Evolutionary conservation across 441 rosid species (phyloP).

Genomic region (Dalechampia spathulata): DNA sequence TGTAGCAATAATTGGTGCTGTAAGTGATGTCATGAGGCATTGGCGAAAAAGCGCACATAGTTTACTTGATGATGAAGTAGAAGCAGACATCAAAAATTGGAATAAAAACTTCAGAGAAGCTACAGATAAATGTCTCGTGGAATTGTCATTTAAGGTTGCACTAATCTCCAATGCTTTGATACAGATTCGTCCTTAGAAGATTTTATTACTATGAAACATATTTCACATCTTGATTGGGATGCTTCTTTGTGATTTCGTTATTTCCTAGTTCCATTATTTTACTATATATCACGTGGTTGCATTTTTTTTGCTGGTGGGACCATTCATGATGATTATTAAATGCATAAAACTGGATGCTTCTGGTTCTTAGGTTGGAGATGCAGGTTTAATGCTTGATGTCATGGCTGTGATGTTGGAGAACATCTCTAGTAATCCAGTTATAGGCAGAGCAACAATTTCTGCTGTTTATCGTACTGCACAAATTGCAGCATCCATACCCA

Average conservation of each 20-base stretch:
- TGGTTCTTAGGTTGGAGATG: constrained; percentile 76
- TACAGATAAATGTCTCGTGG: constrained; percentile 81
- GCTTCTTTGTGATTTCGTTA: constrained; percentile 13
- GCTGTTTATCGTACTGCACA: constrained; percentile 91
- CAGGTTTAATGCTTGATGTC: constrained; percentile 81
- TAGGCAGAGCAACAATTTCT: constrained; percentile 67
- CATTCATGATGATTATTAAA: constrained; percentile 4
- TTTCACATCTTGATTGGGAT: not conserved
- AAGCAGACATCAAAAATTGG: constrained; percentile 53
- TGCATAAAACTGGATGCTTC: constrained; percentile 19
- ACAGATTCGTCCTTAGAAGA: not conserved
- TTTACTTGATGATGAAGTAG: constrained; percentile 62
- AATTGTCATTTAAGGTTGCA: constrained; percentile 60
- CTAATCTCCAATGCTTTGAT: constrained; percentile 11
- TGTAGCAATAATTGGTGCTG: constrained; percentile 67
- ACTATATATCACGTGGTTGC: not conserved
- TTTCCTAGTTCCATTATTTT: not conserved
- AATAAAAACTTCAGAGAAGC: constrained; percentile 53
- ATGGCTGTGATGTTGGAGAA: constrained; percentile 94
- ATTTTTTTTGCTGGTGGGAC: constrained; percentile 2
- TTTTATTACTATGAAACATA: constrained; percentile 9
- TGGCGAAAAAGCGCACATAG: constrained; percentile 73
- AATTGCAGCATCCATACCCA: constrained; percentile 76
- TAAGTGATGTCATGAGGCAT: constrained; percentile 71
- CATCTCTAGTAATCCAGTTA: constrained; percentile 61